Conservation (phyloP, 495 filamentous ascomycete genomes). For the Podospora anserina region DNA sequence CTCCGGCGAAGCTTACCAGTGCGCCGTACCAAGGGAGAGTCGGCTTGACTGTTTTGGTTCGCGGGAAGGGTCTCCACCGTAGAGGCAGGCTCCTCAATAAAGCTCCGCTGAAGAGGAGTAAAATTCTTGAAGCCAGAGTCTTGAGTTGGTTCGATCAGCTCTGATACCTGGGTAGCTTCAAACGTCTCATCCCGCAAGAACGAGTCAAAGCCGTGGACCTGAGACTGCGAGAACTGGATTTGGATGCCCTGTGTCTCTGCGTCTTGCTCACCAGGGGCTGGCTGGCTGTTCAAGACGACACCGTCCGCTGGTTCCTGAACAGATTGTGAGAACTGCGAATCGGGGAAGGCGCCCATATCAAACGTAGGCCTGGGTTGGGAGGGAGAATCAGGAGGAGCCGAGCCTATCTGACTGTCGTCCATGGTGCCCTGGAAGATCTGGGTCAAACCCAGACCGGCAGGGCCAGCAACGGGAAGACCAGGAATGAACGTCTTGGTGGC, state of each 20-base stretch:
- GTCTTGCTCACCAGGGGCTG: conserved; percentile 35
- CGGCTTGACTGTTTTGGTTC: conserved; percentile 38
- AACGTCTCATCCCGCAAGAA: conserved; percentile 38
- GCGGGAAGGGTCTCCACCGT: conserved; percentile 68
- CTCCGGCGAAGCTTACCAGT: conserved; percentile 58
- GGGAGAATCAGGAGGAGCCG: conserved; percentile 31
- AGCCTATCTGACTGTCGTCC: conserved; percentile 56
- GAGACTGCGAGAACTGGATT: conserved; percentile 53
- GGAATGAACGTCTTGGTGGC: conserved; percentile 60
- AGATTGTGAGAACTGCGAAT: conserved; percentile 49
- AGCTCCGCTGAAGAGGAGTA: conserved; percentile 57
- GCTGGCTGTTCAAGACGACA: conserved; percentile 65
- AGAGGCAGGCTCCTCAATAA: conserved; percentile 59
- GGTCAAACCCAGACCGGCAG: conserved; percentile 70
- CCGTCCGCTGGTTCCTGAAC: conserved; percentile 52
- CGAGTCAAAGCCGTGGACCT: conserved; percentile 51
- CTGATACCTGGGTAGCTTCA: conserved; percentile 56
- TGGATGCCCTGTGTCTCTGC: conserved; percentile 48
- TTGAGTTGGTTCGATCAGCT: conserved; percentile 75
- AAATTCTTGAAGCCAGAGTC: conserved; percentile 70
- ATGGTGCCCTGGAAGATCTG: conserved; percentile 94
- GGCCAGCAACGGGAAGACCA: conserved; percentile 52
- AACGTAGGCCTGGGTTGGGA: conserved; percentile 40
- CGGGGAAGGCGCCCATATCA: conserved; percentile 40
- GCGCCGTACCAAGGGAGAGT: conserved; percentile 60